These are phyloP conservation scores for Candida sanyaensis DNA, from an alignment of 1,139 yeast species.

Conservation along the genomic window DNA sequence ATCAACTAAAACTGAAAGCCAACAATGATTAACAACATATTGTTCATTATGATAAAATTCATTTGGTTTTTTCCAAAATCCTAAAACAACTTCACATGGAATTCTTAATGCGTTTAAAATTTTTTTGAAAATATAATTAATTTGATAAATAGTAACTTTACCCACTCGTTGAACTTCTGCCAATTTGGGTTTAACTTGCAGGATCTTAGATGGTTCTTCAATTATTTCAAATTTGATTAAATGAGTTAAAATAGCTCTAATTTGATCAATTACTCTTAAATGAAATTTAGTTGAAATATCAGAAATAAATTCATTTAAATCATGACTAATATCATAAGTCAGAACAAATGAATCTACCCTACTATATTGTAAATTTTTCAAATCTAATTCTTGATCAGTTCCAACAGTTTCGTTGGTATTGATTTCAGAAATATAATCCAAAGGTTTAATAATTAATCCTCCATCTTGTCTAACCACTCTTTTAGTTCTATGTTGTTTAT, in stretches of 20 bases:
- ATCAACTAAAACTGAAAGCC: constrained; percentile 79
- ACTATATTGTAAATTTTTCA: constrained; percentile 15
- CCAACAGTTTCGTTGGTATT: constrained; percentile 44
- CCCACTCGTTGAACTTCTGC: constrained; percentile 38
- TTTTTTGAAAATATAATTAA: constrained; percentile 74
- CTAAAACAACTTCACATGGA: constrained; percentile 74
- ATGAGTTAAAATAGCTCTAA: constrained; percentile 42
- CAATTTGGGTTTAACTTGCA: constrained; percentile 44
- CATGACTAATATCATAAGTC: constrained; percentile 29
- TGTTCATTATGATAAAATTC: constrained; percentile 53
- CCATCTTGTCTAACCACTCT: constrained; percentile 71
- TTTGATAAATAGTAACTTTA: constrained; percentile 64
- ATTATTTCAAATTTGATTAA: constrained; percentile 41
- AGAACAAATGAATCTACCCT: constrained; percentile 38
- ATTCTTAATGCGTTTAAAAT: constrained; percentile 73
- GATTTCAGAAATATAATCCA: constrained; percentile 56
- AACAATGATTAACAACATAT: constrained; percentile 76
- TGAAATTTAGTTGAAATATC: constrained; percentile 46
- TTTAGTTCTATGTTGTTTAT: constrained; percentile 67
- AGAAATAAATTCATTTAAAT: constrained; percentile 47
- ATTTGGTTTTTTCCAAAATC: constrained; percentile 81
- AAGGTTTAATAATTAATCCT: constrained; percentile 67
- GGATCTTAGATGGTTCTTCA: constrained; percentile 39
- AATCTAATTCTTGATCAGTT: constrained; percentile 20
- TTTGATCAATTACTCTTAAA: constrained; percentile 34